A percentile compares a stretch with the other conserved stretches of the same genome.
Evolutionary conservation across 2,329 filamentous ascomycete genomes (phyloP).

Genomic region (Tympanopsis confertula): DNA sequence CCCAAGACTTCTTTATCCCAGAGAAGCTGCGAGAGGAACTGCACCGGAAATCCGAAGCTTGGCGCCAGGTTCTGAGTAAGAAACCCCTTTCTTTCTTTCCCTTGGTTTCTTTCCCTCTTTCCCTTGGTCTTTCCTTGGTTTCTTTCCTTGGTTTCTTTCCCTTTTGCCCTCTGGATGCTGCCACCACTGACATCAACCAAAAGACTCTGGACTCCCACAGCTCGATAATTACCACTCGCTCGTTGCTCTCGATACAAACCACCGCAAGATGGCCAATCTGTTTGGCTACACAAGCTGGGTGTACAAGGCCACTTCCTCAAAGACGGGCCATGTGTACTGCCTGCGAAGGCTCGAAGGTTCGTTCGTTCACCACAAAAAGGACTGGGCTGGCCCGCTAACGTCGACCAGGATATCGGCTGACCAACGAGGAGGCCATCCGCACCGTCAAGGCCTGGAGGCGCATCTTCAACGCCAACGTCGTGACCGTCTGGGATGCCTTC

Average conservation of each 20-base stretch:
- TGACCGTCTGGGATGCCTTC: constrained; percentile 82
- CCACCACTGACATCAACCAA: constrained; percentile 7
- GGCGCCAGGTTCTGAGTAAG: constrained; percentile 74
- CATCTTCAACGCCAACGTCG: constrained; percentile 69
- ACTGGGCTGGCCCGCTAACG: constrained; percentile 5
- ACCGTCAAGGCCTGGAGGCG: constrained; percentile 83
- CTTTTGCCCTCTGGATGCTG: too few relatives aligned
- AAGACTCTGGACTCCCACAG: constrained; percentile 54
- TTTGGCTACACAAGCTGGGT: constrained; percentile 90
- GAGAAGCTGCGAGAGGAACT: constrained; percentile 79
- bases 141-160: too few relatives aligned
- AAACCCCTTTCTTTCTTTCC: constrained; percentile 15
- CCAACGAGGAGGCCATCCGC: constrained; percentile 78
- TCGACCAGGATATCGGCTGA: constrained; percentile 62
- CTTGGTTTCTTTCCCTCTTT: constrained; percentile 1
- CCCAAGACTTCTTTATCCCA: constrained; percentile 84
- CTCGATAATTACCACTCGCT: constrained; percentile 88
- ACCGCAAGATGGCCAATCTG: constrained; percentile 64
- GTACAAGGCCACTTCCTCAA: constrained; percentile 83
- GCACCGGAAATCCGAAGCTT: constrained; percentile 77
- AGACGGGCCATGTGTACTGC: constrained; percentile 81
- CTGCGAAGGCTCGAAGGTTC: constrained; percentile 72
- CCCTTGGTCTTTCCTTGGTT: constrained; percentile 3
- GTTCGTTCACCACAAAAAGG: constrained; percentile 3
- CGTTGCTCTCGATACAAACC: constrained; percentile 73